Evolutionary conservation across 495 filamentous ascomycete genomes (phyloP), one percentile per base, ranked within the genome.

Genomic region (Hyaloscypha hepaticicola): DNA sequence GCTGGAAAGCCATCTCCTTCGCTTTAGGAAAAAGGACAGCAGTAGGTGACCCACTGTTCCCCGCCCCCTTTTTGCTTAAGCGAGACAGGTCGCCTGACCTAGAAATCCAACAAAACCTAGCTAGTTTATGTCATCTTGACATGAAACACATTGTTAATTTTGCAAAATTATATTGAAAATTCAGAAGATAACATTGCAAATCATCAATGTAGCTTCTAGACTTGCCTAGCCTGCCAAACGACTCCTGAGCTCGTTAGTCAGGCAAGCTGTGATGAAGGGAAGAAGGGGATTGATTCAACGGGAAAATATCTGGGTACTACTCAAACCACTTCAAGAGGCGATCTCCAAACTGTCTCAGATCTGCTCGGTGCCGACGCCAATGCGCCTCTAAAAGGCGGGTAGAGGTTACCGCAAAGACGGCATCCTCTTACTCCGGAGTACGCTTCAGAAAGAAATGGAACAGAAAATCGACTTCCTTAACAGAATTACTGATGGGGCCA

Each of bases 341-440:
- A 66, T 22, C n/a, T 26, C 21, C 8, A 22, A n/a, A 1, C n/a
- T 5, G 52, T 66, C 28, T 48, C 34, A 19, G 9, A 31, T 7
- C 58, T 66, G 14, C 64, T 66, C 27, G 53, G 53, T 21, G 59
- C 58, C 4, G 34, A 51, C 24, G 26, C 56, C 22, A 65, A 65
- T 27, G 41, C 0, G 25, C 55, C 41, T 7, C 56, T 56, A 4
- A 60, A 7, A 27, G 64, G 64, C 26, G 31, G 49, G 28, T 55
- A 65, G n/a, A n/a, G n/a, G n/a, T n/a, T n/a, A n/a, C n/a, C 27
- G 66, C 66, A 5, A 55, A 67, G 41, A 73, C 69, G 14, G 69
- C 71, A n/a, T n/a, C n/a, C n/a, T n/a, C n/a, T n/a, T n/a, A n/a
- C n/a, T n/a, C n/a, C n/a, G n/a, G n/a, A n/a, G n/a, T n/a, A n/a